Conservation (phyloP, 345 rosid species). For the Salix exigua region DNA sequence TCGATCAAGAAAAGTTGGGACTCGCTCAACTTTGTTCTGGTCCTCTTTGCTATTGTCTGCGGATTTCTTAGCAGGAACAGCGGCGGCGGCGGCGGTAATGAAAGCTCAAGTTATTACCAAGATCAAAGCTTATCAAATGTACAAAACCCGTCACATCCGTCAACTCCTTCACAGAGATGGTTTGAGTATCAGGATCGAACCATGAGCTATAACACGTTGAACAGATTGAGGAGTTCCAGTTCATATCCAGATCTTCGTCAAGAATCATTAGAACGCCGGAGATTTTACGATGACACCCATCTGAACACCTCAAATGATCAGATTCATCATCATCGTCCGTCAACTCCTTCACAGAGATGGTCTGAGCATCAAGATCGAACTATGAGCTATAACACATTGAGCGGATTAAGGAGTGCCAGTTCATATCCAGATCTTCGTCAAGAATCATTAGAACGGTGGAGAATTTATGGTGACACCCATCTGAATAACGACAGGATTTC, state of each 20-base stretch:
- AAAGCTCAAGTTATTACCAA: slow-evolving; percentile 12
- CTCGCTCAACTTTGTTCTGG: slow-evolving; percentile 62
- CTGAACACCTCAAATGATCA: no score
- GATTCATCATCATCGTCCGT: background rate
- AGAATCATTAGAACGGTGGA: slow-evolving; percentile 51
- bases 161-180: slow-evolving; percentile 40
- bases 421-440: slow-evolving; percentile 82
- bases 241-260: slow-evolving; percentile 82
- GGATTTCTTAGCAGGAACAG: slow-evolving; percentile 56
- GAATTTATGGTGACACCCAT: slow-evolving; percentile 66
- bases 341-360: slow-evolving; percentile 40
- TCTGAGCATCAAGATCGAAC: slow-evolving; percentile 38
- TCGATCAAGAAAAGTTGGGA: slow-evolving; percentile 72
- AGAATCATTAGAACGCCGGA: slow-evolving; percentile 51
- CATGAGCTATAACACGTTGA: slow-evolving; percentile 21
- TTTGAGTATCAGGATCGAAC: slow-evolving; percentile 39
- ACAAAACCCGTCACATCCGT: slow-evolving; percentile 22
- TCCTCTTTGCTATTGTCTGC: slow-evolving; percentile 71
- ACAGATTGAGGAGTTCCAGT: slow-evolving; percentile 55
- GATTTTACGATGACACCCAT: slow-evolving; percentile 69
- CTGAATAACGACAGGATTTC: slow-evolving; percentile 20
- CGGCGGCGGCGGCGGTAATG: slow-evolving; percentile 9
- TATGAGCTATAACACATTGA: slow-evolving; percentile 21
- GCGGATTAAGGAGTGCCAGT: slow-evolving; percentile 54
- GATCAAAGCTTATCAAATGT: slow-evolving; percentile 27